Percentiles rank a stretch among this genome's conserved stretches.
Evolutionary conservation across 495 filamentous ascomycete genomes (phyloP).

Genomic region (Aspergillus biplanus): DNA sequence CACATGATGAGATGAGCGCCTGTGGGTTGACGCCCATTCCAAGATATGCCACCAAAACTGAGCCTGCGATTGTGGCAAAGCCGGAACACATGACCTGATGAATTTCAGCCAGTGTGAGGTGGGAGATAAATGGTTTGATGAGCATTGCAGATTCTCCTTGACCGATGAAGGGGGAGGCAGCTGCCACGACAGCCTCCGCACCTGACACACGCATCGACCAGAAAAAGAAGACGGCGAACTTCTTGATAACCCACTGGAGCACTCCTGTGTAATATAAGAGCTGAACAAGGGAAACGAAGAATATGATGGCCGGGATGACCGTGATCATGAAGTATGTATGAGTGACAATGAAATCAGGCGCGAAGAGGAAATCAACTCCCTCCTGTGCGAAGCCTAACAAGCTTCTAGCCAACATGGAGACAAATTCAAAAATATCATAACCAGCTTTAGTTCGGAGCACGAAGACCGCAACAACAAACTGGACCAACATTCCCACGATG

Average conservation of each 20-base stretch:
- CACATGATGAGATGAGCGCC: constrained; percentile 82
- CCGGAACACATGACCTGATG: constrained; percentile 89
- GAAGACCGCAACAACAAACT: constrained; percentile 87
- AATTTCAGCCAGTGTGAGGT: constrained; percentile 81
- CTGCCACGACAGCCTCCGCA: constrained; percentile 87
- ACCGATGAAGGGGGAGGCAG: constrained; percentile 92
- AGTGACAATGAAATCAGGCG: constrained; percentile 38
- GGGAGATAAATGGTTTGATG: constrained; percentile 80
- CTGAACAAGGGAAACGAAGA: constrained; percentile 88
- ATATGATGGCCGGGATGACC: constrained; percentile 84
- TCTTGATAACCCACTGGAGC: constrained; percentile 84
- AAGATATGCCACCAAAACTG: constrained; percentile 81
- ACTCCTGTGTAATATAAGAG: constrained; percentile 76
- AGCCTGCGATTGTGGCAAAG: constrained; percentile 70
- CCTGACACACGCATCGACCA: constrained; percentile 89
- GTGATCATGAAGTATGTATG: constrained; percentile 68
- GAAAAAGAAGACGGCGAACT: constrained; percentile 90
- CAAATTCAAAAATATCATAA: constrained; percentile 86
- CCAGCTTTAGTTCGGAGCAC: constrained; percentile 77
- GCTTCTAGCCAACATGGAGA: constrained; percentile 68
- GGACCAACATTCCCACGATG: constrained; percentile 82
- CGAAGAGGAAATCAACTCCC: constrained; percentile 74
- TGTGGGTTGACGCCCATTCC: constrained; percentile 78
- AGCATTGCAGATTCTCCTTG: constrained; percentile 94
- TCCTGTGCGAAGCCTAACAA: constrained; percentile 71